Conservation (phyloP, 1,284 basidiomycete genomes). For the Dichomitus squalens region DNA sequence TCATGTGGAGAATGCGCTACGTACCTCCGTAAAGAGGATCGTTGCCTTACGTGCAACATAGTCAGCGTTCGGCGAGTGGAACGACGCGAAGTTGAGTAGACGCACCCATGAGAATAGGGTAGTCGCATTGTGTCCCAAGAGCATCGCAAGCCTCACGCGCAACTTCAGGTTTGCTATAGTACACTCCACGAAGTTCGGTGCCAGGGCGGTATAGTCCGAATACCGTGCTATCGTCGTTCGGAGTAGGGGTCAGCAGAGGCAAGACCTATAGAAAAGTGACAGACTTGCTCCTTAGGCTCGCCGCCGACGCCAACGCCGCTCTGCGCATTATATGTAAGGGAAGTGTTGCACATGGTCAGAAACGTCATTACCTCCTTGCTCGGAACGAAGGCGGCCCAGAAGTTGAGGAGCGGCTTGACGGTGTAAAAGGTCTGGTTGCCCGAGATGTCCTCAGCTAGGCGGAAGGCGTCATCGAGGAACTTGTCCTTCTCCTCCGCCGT, state of each 20-base stretch:
- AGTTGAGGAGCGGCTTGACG: conserved; percentile 77
- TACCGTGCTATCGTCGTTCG: conserved; percentile 52
- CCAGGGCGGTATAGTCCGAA: conserved; percentile 83
- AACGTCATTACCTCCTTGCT: conserved; percentile 57
- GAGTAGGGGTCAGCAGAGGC: background rate
- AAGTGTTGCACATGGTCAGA: background rate
- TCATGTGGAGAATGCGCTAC: conserved; percentile 12
- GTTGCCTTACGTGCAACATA: conserved; percentile 52
- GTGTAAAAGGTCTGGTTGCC: conserved; percentile 76
- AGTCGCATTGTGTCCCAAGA: conserved; percentile 71
- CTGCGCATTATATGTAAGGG: conserved; percentile 40
- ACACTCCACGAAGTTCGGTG: conserved; percentile 79
- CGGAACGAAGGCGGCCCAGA: conserved; percentile 81
- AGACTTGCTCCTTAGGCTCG: conserved; percentile 61
- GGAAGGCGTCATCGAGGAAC: conserved; percentile 69
- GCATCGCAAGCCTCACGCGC: conserved; percentile 71
- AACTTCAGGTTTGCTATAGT: conserved; percentile 66
- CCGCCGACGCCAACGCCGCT: conserved; percentile 78
- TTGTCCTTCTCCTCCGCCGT: conserved; percentile 58
- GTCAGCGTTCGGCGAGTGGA: background rate
- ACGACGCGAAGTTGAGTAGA: background rate
- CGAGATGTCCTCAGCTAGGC: conserved; percentile 72
- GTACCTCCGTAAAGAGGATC: conserved; percentile 81
- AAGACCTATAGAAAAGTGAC: background rate
- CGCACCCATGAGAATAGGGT: conserved; percentile 75